A percentile compares a stretch with the other conserved stretches of the same genome.
Evolutionary conservation across 306 rosid species (phyloP).

Genomic region (Quercus berberidifolia): DNA sequence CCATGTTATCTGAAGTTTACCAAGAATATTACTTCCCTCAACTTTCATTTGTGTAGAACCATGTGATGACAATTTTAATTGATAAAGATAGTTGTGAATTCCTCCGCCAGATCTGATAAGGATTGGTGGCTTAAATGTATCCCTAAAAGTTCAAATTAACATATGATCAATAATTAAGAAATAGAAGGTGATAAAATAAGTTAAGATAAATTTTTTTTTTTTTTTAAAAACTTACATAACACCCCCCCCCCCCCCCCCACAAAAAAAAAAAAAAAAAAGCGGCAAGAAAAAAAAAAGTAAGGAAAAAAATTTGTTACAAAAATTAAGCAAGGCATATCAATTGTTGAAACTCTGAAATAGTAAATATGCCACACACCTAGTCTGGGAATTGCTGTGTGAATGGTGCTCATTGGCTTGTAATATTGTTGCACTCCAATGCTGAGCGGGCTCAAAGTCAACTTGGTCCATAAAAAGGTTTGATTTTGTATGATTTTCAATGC

Average conservation of each 20-base stretch:
- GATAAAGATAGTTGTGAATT: slow-evolving; percentile 90
- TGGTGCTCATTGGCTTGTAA: slow-evolving; percentile 66
- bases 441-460: slow-evolving; percentile 97
- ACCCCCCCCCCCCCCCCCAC: too few species aligned
- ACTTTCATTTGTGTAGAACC: slow-evolving; percentile 61
- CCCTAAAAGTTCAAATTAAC: slow-evolving; percentile 45
- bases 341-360: slow-evolving; percentile 7
- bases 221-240: neutral
- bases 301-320: neutral
- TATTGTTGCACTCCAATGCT: slow-evolving; percentile 67
- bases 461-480: slow-evolving; percentile 97
- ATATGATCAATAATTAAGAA: slow-evolving; percentile 11
- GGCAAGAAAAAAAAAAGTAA: neutral
- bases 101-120: slow-evolving; percentile 91
- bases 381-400: slow-evolving; percentile 37
- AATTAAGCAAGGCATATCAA: slow-evolving; percentile 6
- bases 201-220: neutral
- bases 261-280: too few species aligned
- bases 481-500: slow-evolving; percentile 96
- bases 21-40: slow-evolving; percentile 94
- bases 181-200: neutral
- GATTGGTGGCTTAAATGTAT: slow-evolving; percentile 63
- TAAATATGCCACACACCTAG: slow-evolving; percentile 46
- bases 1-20: slow-evolving; percentile 98
- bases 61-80: slow-evolving; percentile 49